Evolutionary conservation across 305 asterid species (phyloP), one percentile per base, ranked within the genome.

Genomic region (Galium porrigens): DNA sequence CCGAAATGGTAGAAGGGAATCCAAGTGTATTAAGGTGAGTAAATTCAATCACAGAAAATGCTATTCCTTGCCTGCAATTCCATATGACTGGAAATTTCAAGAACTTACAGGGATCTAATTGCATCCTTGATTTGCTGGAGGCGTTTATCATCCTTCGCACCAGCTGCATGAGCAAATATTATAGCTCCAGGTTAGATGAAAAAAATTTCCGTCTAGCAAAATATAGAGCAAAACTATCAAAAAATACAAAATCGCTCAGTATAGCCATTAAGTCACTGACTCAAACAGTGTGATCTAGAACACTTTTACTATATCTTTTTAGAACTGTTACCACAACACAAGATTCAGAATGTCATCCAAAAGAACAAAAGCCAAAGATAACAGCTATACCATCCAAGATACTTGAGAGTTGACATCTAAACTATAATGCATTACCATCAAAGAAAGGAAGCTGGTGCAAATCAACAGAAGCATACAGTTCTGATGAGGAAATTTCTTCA

Each of bases 41-140:
- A 15, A 17, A 33, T 18, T 11, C 4, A 15, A 18, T 18, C 33
- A 60, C 8, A 65, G 51, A 11, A 6, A 65, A 41, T 27, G 55
- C 33, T 22, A 18, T 36, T 48, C 44, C 37, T 64, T 58, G 68
- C 37, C 59, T 39, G 36, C 44, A 37, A 61, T 72, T 51, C 46
- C 56, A 36, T 22, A 66, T 63, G 37, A 48, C 51, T 11, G 12
- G 58, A 74, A 34, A 65, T 60, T 58, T 67, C 30, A 75, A 72
- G 57, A 66, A 68, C 96, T 67, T 83, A 87, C 99, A 92, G 73
- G 74, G 95, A 80, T 83, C 68, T 82, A 74, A 92, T 81, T 79
- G 74, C 85, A 74, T 87, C 86, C 82, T 87, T 89, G 82, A 92
- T 92, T 65, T 82, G 82, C 80, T 85, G 91, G 81, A 92, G 73